Evolutionary conservation across 352 stramenopile species (phyloP).

Genomic region (Pythium phragmiticola): DNA sequence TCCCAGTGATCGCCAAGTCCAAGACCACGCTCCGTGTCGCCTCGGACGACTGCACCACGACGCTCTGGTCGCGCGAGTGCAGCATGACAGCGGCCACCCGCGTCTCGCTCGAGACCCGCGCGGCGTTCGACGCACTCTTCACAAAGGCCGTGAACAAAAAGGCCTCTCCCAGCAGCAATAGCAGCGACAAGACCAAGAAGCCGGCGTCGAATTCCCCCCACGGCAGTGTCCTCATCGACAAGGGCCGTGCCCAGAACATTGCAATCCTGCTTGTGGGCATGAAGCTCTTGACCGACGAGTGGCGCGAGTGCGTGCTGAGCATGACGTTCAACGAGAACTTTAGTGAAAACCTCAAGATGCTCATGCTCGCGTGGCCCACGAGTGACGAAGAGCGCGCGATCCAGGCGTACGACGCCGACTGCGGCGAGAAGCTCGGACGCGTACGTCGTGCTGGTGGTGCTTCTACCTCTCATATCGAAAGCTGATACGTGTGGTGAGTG

Average conservation of each 20-base stretch:
- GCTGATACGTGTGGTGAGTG: background rate
- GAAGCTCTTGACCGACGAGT: slow-evolving; percentile 13
- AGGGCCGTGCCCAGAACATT: slow-evolving; percentile 14
- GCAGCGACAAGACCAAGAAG: background rate
- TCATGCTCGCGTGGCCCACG: slow-evolving; percentile 10
- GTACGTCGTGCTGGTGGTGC: background rate
- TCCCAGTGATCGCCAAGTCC: slow-evolving; percentile 6
- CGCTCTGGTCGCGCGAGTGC: slow-evolving; percentile 1
- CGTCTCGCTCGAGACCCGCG: background rate
- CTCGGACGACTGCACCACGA: background rate
- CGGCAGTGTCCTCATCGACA: slow-evolving; percentile 7
- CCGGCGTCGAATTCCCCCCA: background rate
- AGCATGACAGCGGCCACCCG: background rate
- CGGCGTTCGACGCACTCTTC: slow-evolving; percentile 1
- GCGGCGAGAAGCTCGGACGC: background rate
- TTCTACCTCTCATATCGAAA: background rate
- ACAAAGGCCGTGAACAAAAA: background rate
- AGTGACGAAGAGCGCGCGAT: slow-evolving; percentile 8
- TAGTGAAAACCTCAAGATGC: slow-evolving; percentile 13
- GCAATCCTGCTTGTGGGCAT: slow-evolving; percentile 14
- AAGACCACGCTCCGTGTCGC: background rate
- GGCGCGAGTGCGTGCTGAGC: slow-evolving; percentile 15
- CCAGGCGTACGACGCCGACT: background rate
- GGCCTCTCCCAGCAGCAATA: background rate
- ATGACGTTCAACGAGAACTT: slow-evolving; percentile 2